Evolutionary conservation across 2,329 filamentous ascomycete genomes (phyloP).

Genomic region (Exserohilum rostratum): DNA sequence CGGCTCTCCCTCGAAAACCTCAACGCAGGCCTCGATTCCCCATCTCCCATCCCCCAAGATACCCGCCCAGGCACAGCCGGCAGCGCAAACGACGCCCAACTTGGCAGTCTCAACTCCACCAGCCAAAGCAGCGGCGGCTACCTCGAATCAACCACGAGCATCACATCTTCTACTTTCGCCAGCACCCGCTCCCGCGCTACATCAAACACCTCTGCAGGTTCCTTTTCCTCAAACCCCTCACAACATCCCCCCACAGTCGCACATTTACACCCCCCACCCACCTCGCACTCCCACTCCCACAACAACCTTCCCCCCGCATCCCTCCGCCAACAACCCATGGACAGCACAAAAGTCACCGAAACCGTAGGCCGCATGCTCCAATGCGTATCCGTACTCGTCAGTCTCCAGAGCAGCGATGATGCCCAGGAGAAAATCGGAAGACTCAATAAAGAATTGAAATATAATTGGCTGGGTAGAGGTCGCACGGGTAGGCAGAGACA

Average conservation of each 20-base stretch:
- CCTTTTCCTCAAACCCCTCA: constrained; percentile 49
- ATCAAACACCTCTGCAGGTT: constrained; percentile 73
- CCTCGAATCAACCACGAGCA: constrained; percentile 69
- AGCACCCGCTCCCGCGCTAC: constrained; percentile 75
- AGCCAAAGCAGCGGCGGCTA: constrained; percentile 77
- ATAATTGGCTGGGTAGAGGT: constrained; percentile 94
- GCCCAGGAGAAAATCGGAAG: constrained; percentile 80
- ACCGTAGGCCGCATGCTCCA: constrained; percentile 95
- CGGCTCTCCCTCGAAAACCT: constrained; percentile 82
- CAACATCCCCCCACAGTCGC: constrained; percentile 13
- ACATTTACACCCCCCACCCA: constrained; percentile 20
- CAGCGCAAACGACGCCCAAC: constrained; percentile 37
- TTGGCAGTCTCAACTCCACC: constrained; percentile 70
- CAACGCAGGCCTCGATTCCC: constrained; percentile 52
- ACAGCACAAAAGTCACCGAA: constrained; percentile 81
- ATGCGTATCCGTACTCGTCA: constrained; percentile 88
- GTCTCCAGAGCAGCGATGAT: constrained; percentile 73
- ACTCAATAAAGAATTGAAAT: constrained; percentile 84
- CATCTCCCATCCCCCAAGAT: constrained; percentile 32
- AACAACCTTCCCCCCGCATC: constrained; percentile 24
- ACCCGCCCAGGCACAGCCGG: constrained; percentile 42
- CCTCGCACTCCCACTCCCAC: constrained; percentile 18
- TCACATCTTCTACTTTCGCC: constrained; percentile 55
- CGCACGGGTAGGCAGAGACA: constrained; percentile 86
- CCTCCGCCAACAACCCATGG: constrained; percentile 45